A percentile compares a stretch with the other conserved stretches of the same genome.
Evolutionary conservation across 129 eudicot genomes (phyloP).

Genomic region (Logfia minima): DNA sequence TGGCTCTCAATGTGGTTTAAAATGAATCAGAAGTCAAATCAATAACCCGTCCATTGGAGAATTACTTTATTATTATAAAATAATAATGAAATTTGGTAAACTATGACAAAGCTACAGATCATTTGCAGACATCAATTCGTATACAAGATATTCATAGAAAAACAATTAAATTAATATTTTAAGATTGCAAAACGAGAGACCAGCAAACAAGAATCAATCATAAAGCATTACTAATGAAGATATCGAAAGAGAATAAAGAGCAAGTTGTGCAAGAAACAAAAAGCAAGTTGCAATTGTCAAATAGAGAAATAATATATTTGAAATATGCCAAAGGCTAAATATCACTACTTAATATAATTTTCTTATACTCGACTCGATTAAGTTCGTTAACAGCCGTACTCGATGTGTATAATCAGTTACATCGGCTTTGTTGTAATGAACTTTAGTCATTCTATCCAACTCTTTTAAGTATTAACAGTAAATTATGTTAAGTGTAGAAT

Average conservation of each 20-base stretch:
- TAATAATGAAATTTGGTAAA: neutral
- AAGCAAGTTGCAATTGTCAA: neutral
- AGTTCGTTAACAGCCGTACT: no score
- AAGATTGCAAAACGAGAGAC: neutral
- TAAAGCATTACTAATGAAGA: neutral
- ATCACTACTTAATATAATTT: no score
- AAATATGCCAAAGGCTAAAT: neutral
- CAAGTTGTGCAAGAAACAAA: constrained; percentile 17
- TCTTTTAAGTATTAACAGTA: no score
- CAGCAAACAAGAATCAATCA: neutral
- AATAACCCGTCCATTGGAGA: neutral
- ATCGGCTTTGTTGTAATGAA: neutral
- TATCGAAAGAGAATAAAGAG: neutral
- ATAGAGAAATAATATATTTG: neutral
- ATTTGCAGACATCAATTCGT: neutral
- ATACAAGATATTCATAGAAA: neutral
- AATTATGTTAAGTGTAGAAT: no score
- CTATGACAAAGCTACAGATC: neutral
- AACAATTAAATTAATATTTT: neutral
- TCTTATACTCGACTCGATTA: no score
- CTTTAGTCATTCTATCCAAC: neutral
- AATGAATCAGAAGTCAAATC: neutral
- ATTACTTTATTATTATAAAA: neutral
- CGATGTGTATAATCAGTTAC: neutral
- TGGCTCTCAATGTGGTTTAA: neutral